Evolutionary conservation across 257 asterid genomes (phyloP), one percentile per base, ranked within the genome.

Genomic region (Linderniella brevidens): DNA sequence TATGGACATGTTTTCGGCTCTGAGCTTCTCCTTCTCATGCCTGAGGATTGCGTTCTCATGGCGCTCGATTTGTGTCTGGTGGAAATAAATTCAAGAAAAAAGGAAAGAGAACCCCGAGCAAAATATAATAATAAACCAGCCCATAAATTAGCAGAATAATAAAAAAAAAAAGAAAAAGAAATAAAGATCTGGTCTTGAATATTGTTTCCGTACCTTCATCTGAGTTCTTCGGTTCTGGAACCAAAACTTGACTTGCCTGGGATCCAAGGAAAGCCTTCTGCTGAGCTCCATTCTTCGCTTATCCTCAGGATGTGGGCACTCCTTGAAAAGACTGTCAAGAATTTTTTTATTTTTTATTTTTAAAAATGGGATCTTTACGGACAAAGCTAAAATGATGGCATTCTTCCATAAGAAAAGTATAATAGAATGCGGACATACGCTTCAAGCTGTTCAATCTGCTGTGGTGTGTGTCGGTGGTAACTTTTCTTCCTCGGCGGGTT

Each of bases 381-480:
- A 6, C 4, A 25, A 25, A 25, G 32, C 32, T 2, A 25, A 25
- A 42, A 9, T n/a, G n/a, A n/a, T n/a, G n/a, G n/a, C n/a, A n/a
- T n/a, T n/a, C n/a, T n/a, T n/a, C n/a, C n/a, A n/a, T n/a, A n/a
- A 41, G 8, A 11, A 10, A 5, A 13, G 18, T 9, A 42, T 8
- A 42, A 14, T 13, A n/a, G 13, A 17, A 14, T 14, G 8, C 43
- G 8, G 10, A 1, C 52, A 0, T 66, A 84, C 95, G 80, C 40
- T 65, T 84, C 95, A 12, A 87, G 97, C 60, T 87, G 88, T 76
- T 87, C 95, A 58, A 87, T 87, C 78, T 87, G 97, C 62, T 80
- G 90, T 55, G 95, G 97, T 11, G 97, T 87, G 77, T 87, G 97
- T 55, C 97, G 88, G 83, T 83, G 92, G 64, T 80, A 83, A 66